A percentile compares a stretch with the other conserved stretches of the same genome.
phyloP scores from a whole-genome alignment of 2,329 filamentous ascomycete species.

The Fusarium bulbicola region DNA sequence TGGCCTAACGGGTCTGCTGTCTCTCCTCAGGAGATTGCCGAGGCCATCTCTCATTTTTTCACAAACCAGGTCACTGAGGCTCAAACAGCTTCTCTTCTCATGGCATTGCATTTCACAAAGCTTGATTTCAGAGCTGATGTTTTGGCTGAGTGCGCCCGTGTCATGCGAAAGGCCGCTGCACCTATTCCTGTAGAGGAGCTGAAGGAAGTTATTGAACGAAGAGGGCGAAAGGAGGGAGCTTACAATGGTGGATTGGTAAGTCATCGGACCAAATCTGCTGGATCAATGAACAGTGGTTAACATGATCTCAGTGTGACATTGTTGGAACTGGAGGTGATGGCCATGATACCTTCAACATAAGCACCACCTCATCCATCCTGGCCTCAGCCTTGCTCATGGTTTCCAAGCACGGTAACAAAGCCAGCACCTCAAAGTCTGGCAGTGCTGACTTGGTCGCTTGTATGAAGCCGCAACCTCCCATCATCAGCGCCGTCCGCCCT shows the following conservation, averaged over 20 bases:
- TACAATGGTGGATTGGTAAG: conserved; percentile 87
- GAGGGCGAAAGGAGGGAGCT: conserved; percentile 71
- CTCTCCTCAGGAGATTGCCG: conserved; percentile 82
- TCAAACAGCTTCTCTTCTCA: conserved; percentile 87
- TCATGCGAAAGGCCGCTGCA: conserved; percentile 84
- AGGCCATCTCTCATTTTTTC: conserved; percentile 92
- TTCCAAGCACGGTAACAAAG: conserved; percentile 95
- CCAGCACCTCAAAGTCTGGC: conserved; percentile 93
- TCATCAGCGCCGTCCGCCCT: conserved; percentile 78
- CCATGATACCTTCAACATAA: conserved; percentile 98
- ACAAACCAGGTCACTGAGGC: conserved; percentile 88
- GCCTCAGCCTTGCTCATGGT: conserved; percentile 85
- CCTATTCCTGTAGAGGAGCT: conserved; percentile 73
- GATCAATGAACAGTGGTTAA: conserved; percentile 11
- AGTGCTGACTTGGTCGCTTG: conserved; percentile 89
- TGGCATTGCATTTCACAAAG: conserved; percentile 89
- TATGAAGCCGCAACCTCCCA: conserved; percentile 76
- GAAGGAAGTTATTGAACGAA: conserved; percentile 65
- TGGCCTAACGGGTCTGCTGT: conserved; percentile 70
- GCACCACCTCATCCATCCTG: conserved; percentile 92
- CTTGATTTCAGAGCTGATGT: conserved; percentile 87
- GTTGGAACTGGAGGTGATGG: conserved; percentile 96
- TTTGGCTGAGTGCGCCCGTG: conserved; percentile 81
- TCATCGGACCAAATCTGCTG: background rate
- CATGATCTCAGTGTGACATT: conserved; percentile 75